These are phyloP conservation scores for Periglandula ipomoeae DNA, from an alignment of 2,329 filamentous ascomycete genomes.

Conservation along the genomic window DNA sequence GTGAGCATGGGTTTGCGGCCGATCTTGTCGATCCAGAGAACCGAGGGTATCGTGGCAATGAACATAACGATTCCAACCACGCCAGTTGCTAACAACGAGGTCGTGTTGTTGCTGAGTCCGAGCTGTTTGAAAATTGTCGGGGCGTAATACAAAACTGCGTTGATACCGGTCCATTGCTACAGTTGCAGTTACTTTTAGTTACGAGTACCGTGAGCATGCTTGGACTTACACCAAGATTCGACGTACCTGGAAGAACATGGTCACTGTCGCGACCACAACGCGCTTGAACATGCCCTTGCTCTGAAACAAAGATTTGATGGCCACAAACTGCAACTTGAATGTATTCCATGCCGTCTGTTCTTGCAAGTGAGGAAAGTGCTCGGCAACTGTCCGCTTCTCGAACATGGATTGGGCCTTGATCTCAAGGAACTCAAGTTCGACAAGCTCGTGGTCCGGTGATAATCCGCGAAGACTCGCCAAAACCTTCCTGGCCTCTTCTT, in stretches of 20 bases:
- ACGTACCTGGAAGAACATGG: background rate
- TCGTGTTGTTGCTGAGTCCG: constrained; percentile 43
- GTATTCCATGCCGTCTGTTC: constrained; percentile 52
- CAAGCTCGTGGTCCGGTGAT: constrained; percentile 51
- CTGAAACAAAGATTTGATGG: constrained; percentile 23
- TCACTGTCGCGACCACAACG: background rate
- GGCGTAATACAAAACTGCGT: constrained; percentile 59
- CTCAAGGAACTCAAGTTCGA: background rate
- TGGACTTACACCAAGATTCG: background rate
- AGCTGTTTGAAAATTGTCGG: constrained; percentile 61
- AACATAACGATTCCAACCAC: constrained; percentile 66
- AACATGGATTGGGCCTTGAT: background rate
- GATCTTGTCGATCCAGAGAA: constrained; percentile 55
- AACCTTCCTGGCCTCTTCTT: constrained; percentile 41
- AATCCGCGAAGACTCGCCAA: constrained; percentile 56
- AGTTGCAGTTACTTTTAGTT: no score
- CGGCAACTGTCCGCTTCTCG: constrained; percentile 47
- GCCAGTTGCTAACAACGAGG: constrained; percentile 57
- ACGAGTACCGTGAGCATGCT: no score
- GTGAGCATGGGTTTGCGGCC: constrained; percentile 55
- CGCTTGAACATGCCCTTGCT: background rate
- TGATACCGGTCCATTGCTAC: constrained; percentile 32
- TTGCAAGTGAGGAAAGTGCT: constrained; percentile 57
- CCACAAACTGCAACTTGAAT: constrained; percentile 62
- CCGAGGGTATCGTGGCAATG: constrained; percentile 55